These are phyloP conservation scores for Mariannaea elegans DNA, from an alignment of 2,329 filamentous ascomycete species.

Conservation along the genomic window DNA sequence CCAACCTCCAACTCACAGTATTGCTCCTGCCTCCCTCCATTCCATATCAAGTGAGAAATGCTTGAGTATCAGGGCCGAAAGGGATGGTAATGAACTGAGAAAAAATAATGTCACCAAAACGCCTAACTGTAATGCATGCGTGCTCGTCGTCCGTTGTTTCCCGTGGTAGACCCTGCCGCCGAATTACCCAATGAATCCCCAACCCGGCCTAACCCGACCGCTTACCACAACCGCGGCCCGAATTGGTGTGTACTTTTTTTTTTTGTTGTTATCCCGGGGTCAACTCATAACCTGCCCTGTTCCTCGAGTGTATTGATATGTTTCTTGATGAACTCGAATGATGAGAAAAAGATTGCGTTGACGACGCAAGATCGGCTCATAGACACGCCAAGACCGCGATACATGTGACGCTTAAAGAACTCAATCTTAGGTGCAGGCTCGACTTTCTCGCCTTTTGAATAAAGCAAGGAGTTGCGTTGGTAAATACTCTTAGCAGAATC, in stretches of 20 bases:
- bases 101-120: constrained; percentile 26
- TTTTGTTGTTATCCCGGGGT: background rate
- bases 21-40: background rate
- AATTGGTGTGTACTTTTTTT: constrained; percentile 21
- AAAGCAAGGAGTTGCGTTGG: constrained; percentile 80
- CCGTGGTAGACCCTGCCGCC: constrained; percentile 16
- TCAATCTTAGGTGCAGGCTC: constrained; percentile 76
- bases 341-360: constrained; percentile 90
- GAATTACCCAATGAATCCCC: constrained; percentile 21
- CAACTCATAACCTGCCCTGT: constrained; percentile 29
- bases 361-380: constrained; percentile 84
- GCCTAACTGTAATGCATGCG: constrained; percentile 39
- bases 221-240: constrained; percentile 5
- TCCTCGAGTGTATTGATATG: constrained; percentile 66
- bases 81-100: too few species aligned
- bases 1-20: background rate
- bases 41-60: background rate
- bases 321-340: constrained; percentile 85
- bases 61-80: too few species aligned
- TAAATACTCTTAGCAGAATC: constrained; percentile 89
- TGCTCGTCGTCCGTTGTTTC: constrained; percentile 28
- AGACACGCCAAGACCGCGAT: constrained; percentile 82
- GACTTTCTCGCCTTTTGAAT: constrained; percentile 70
- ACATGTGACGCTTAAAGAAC: constrained; percentile 81
- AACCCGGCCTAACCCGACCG: constrained; percentile 7